These are phyloP conservation scores for Chlorella variabilis DNA, from an alignment of 163 green algal species.

Conservation along the genomic window DNA sequence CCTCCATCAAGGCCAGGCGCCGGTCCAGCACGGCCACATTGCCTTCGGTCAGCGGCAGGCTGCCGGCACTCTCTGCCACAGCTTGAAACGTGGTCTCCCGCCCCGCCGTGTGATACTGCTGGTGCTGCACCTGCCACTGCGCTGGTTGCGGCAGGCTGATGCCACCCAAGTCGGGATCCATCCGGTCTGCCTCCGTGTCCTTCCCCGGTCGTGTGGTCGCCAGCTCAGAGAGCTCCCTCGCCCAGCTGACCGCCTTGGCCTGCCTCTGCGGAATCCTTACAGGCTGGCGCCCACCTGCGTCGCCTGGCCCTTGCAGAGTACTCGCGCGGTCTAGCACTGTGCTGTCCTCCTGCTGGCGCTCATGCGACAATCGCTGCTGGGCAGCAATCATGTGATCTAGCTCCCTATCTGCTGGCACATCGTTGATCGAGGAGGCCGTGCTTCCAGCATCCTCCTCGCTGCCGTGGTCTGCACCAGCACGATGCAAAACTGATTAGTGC, in stretches of 20 bases:
- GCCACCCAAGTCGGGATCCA: background rate
- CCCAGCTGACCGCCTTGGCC: constrained; percentile 18
- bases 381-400: background rate
- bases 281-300: background rate
- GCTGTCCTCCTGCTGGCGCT: no score
- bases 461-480: background rate
- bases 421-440: background rate
- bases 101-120: background rate
- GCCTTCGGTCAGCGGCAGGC: constrained; percentile 25
- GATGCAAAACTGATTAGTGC: no score
- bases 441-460: background rate
- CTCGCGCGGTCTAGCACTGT: no score
- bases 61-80: background rate
- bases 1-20: background rate
- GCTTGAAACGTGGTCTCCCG: no score
- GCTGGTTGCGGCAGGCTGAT: background rate
- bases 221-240: background rate
- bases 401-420: constrained; percentile 10
- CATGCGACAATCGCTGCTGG: background rate
- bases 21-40: constrained; percentile 28
- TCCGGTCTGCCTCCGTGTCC: background rate
- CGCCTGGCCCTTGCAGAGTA: no score
- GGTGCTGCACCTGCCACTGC: background rate
- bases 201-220: no score
- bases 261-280: background rate